A percentile compares a stretch with the other conserved stretches of the same genome.
phyloP scores from a whole-genome alignment of 1,139 yeast species.

The Pichia sp. region DNA sequence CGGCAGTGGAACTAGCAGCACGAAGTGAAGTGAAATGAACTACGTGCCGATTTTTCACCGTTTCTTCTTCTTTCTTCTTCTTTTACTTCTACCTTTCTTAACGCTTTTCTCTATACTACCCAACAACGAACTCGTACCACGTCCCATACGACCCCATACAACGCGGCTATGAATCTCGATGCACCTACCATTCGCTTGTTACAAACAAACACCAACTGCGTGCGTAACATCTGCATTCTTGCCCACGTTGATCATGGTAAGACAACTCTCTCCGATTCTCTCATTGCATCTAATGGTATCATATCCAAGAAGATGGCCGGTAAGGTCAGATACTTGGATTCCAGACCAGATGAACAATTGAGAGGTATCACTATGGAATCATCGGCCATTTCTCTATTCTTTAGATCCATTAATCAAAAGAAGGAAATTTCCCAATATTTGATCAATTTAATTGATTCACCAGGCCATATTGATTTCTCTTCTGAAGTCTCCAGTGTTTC shows the following conservation, averaged over 20 bases:
- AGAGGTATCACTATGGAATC: conserved; percentile 99
- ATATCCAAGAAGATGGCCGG: conserved; percentile 95
- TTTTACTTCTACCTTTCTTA: background rate
- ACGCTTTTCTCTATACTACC: background rate
- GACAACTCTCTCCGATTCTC: conserved; percentile 88
- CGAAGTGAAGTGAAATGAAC: background rate
- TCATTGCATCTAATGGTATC: conserved; percentile 92
- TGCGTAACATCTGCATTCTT: conserved; percentile 87
- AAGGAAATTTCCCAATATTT: conserved; percentile 63
- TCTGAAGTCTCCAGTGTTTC: conserved; percentile 96
- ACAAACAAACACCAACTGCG: conserved; percentile 61
- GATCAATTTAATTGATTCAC: conserved; percentile 91
- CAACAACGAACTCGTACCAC: background rate
- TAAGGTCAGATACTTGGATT: conserved; percentile 84
- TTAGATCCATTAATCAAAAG: conserved; percentile 48
- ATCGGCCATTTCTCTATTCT: conserved; percentile 83
- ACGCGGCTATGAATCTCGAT: conserved; percentile 50
- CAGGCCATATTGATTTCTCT: conserved; percentile 97
- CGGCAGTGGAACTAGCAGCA: background rate
- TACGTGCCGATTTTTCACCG: background rate
- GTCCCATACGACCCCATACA: too few species aligned
- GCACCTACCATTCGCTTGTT: conserved; percentile 57
- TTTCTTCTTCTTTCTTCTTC: background rate
- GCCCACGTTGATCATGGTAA: conserved; percentile 99
- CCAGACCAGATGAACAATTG: conserved; percentile 91